Evolutionary conservation across 129 eudicot species (phyloP).

Genomic region (Dittrichia graveolens): DNA sequence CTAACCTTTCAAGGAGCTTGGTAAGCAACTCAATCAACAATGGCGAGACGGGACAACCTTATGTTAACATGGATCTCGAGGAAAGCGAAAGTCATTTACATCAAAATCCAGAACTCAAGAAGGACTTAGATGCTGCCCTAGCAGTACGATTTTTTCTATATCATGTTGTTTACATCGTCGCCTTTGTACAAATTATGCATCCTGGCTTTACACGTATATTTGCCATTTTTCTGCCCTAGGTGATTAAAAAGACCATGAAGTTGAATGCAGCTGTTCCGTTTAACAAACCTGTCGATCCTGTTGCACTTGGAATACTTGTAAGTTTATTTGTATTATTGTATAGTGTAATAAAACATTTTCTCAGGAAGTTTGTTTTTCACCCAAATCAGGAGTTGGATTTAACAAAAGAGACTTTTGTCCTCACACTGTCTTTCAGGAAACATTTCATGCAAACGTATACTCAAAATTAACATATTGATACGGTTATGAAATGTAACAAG

Average conservation of each 20-base stretch:
- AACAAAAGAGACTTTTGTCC: no score
- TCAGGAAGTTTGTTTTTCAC: no score
- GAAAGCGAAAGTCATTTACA: conserved; percentile 31
- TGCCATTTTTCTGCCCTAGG: conserved; percentile 36
- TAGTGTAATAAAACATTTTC: no score
- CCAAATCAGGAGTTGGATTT: no score
- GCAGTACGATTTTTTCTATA: conserved; percentile 44
- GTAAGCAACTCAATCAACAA: conserved; percentile 45
- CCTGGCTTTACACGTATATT: neutral
- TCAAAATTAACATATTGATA: no score
- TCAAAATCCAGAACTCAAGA: conserved; percentile 43
- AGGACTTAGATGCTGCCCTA: conserved; percentile 60
- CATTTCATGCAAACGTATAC: no score
- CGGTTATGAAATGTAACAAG: no score
- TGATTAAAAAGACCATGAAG: conserved; percentile 70
- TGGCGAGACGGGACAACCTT: conserved; percentile 31
- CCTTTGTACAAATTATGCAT: conserved; percentile 7
- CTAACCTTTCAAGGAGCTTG: conserved; percentile 51
- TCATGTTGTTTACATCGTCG: neutral
- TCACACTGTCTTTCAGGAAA: no score
- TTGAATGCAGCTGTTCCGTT: conserved; percentile 86
- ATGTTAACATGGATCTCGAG: conserved; percentile 40
- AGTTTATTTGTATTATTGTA: conserved; percentile 25
- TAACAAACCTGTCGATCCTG: conserved; percentile 65
- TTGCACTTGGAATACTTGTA: conserved; percentile 79